phyloP scores from a whole-genome alignment of 371 early-diverging fungal species.

The Saksenaea vasiformis region DNA sequence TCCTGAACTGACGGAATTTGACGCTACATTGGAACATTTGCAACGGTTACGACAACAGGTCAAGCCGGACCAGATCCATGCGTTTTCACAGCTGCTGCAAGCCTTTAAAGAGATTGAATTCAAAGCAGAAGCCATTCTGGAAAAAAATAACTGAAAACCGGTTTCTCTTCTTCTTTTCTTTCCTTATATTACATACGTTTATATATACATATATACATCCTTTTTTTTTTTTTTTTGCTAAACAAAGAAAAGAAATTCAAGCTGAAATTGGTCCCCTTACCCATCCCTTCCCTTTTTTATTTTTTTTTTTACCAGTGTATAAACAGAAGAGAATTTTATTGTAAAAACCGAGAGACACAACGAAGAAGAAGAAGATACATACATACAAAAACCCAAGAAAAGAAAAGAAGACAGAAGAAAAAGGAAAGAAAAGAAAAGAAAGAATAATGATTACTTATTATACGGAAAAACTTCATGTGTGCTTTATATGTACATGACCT shows the following conservation, averaged over 20 bases:
- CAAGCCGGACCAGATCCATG: slow-evolving; percentile 19
- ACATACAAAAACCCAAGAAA: not conserved
- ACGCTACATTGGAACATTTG: slow-evolving; percentile 22
- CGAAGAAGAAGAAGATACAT: slow-evolving; percentile 1
- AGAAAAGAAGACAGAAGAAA: not conserved
- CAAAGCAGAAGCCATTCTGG: slow-evolving; percentile 21
- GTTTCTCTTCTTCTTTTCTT: not conserved
- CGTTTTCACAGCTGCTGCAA: slow-evolving; percentile 17
- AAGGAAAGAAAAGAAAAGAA: not conserved
- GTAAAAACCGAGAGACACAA: not conserved
- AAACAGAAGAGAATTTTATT: not conserved
- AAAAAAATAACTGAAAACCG: not conserved
- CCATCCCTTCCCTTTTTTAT: too few relatives aligned
- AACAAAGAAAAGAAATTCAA: too few relatives aligned
- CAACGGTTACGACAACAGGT: slow-evolving; percentile 27
- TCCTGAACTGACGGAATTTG: slow-evolving; percentile 24
- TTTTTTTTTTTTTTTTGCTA: too few relatives aligned
- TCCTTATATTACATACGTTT: not conserved
- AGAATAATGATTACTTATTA: not conserved
- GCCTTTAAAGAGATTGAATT: slow-evolving; percentile 24
- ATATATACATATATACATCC: not conserved
- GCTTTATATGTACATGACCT: slow-evolving; percentile 1
- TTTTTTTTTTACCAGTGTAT: too few relatives aligned
- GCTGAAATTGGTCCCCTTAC: too few relatives aligned
- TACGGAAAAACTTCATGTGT: not conserved